Conservation (phyloP, 164 flowering plant species). For the Aristolochia californica region DNA sequence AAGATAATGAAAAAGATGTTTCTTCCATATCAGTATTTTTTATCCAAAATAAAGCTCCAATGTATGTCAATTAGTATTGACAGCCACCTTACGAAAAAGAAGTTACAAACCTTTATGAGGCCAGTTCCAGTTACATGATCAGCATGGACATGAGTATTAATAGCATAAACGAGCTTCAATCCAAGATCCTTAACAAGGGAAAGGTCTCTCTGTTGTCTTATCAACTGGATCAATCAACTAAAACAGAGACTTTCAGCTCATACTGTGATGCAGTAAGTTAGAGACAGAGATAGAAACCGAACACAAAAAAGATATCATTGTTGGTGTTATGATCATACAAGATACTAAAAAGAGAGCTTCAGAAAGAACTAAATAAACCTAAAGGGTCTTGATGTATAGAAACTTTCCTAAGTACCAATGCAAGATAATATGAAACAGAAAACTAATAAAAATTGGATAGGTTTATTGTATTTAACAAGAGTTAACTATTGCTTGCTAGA, state of each 20-base stretch:
- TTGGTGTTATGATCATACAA: background rate
- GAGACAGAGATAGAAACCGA: background rate
- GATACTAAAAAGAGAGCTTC: too few relatives aligned
- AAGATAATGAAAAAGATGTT: too few relatives aligned
- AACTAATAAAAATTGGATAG: too few relatives aligned
- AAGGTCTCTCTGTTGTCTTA: conserved; percentile 73
- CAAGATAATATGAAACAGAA: too few relatives aligned
- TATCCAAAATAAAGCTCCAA: background rate
- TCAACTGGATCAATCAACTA: conserved; percentile 97
- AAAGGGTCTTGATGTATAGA: too few relatives aligned
- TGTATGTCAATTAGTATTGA: background rate
- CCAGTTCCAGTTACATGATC: conserved; percentile 99
- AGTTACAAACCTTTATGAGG: conserved; percentile 56
- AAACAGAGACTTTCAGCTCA: conserved; percentile 5
- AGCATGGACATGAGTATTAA: conserved; percentile 96
- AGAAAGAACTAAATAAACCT: too few relatives aligned
- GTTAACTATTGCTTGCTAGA: too few relatives aligned
- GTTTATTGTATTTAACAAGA: too few relatives aligned
- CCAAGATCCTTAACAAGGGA: conserved; percentile 62
- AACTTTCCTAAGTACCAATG: too few relatives aligned
- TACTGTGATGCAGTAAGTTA: background rate
- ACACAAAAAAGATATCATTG: background rate
- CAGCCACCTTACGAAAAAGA: background rate
- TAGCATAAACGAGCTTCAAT: conserved; percentile 75
- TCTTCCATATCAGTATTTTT: too few relatives aligned